Conservation (phyloP, 371 early-diverging fungal species). For the Mortierella sp. region DNA sequence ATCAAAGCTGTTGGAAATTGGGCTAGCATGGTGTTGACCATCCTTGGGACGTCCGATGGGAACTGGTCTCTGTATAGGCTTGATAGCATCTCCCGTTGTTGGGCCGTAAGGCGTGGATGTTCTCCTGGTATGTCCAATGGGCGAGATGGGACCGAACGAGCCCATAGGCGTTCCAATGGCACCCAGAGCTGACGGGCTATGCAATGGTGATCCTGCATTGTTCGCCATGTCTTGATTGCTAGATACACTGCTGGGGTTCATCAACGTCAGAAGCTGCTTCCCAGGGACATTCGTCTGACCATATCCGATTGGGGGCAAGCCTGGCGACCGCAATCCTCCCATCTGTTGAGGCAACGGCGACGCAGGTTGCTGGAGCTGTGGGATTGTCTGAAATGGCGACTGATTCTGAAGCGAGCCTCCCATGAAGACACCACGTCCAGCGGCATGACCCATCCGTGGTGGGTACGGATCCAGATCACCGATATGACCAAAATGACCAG, state of each 20-base stretch:
- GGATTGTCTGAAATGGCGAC: conserved; percentile 11
- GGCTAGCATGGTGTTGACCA: conserved; percentile 5
- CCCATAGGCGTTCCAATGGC: conserved; percentile 42
- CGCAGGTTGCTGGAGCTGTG: conserved; percentile 32
- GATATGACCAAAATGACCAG: conserved; percentile 37
- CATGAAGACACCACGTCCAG: conserved; percentile 29
- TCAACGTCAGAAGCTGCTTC: conserved; percentile 27
- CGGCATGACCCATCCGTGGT: conserved; percentile 14
- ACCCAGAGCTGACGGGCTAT: conserved; percentile 49
- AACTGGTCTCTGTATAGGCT: conserved; percentile 49
- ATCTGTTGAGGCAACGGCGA: conserved; percentile 22
- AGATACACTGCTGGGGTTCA: conserved; percentile 20
- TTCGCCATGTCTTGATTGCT: conserved; percentile 19
- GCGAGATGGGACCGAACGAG: conserved; percentile 48
- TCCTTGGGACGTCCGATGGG: conserved; percentile 53
- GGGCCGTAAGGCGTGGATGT: conserved; percentile 49
- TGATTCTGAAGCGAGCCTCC: conserved; percentile 19
- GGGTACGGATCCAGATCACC: conserved; percentile 24
- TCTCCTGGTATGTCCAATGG: conserved; percentile 47
- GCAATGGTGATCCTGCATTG: conserved; percentile 36
- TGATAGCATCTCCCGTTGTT: conserved; percentile 27
- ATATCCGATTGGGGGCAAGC: conserved; percentile 41
- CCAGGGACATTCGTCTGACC: conserved; percentile 23
- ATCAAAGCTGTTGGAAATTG: conserved; percentile 47
- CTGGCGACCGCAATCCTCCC: conserved; percentile 42